Evolutionary conservation across 2,329 filamentous ascomycete species (phyloP), one percentile per base, ranked within the genome.

Genomic region (Aspergillus carbonarius): DNA sequence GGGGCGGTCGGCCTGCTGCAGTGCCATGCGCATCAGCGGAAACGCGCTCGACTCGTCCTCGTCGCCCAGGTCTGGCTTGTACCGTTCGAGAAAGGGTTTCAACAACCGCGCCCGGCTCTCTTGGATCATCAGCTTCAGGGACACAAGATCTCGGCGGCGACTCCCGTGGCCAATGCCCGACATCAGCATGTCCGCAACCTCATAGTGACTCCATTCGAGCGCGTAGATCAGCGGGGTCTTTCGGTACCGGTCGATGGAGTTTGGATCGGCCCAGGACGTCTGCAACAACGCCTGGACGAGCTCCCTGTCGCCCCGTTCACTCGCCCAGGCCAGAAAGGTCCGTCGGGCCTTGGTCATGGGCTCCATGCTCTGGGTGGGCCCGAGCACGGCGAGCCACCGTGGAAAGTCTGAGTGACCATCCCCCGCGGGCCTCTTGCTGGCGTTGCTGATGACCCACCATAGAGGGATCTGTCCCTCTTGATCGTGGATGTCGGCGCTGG

Each of bases 1-100:
- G 18, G 60, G 13, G 48, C 64, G 34, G 48, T 67, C 59, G 42
- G 62, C 54, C 58, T 66, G 59, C 46, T 66, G 59, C 2, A 63
- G 53, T 1, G 61, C 61, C 44, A 61, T 57, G 13, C 59, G 48
- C 59, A 63, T 57, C 25, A 63, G 23, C 7, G 61, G 53, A 10
- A 61, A 48, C 2, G 61, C 42, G 20, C 55, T 61, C 25, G 49
- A 61, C 6, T 55, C 52, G 18, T 63, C 61, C 13, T 63, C 61
- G 9, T 49, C 18, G 32, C 58, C 42, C 7, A 63, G 50, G 17
- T 39, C 42, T 1, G 55, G 49, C 27, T 59, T 57, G 44, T 57
- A 63, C 27, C 61, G 52, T 17, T 63, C 61, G 5, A 63, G 50
- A 40, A 63, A 63, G 3, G 59, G 51, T 25, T 59, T 63, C 13